These are phyloP conservation scores for Albifimbria verrucaria DNA, from an alignment of 2,329 filamentous ascomycete genomes.

Conservation along the genomic window DNA sequence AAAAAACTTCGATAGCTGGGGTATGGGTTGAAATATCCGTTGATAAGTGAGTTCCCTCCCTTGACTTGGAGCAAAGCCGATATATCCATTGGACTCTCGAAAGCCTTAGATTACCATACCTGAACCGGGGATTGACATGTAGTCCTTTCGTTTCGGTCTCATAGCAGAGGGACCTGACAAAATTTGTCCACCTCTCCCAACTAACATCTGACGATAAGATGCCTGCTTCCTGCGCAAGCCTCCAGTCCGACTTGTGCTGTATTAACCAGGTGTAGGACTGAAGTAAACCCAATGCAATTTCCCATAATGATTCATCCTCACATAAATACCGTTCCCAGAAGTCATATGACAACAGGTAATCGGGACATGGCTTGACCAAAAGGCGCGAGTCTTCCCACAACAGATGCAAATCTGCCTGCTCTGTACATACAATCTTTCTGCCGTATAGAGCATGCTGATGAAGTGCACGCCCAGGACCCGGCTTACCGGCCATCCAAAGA, in stretches of 20 bases:
- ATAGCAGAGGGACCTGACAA: no score
- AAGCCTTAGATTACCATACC: no score
- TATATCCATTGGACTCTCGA: not conserved
- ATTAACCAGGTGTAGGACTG: not conserved
- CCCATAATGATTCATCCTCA: not conserved
- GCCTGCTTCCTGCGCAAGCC: no score
- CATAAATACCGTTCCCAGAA: not conserved
- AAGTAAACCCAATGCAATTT: not conserved
- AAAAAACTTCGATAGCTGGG: conserved; percentile 37
- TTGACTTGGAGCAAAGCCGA: not conserved
- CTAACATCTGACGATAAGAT: no score
- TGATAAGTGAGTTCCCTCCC: not conserved
- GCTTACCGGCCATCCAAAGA: not conserved
- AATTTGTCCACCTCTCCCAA: no score
- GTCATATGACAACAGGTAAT: not conserved
- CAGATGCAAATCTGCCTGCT: not conserved
- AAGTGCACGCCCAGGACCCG: not conserved
- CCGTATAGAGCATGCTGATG: not conserved
- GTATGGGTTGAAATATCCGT: not conserved
- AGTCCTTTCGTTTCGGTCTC: no score
- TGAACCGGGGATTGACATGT: no score
- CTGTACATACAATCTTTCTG: not conserved
- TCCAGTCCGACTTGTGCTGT: no score
- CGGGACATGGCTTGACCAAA: not conserved
- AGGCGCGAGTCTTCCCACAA: not conserved